These are phyloP conservation scores for Rhodamnia argentea DNA, from an alignment of 345 rosid species.

Conservation along the genomic window DNA sequence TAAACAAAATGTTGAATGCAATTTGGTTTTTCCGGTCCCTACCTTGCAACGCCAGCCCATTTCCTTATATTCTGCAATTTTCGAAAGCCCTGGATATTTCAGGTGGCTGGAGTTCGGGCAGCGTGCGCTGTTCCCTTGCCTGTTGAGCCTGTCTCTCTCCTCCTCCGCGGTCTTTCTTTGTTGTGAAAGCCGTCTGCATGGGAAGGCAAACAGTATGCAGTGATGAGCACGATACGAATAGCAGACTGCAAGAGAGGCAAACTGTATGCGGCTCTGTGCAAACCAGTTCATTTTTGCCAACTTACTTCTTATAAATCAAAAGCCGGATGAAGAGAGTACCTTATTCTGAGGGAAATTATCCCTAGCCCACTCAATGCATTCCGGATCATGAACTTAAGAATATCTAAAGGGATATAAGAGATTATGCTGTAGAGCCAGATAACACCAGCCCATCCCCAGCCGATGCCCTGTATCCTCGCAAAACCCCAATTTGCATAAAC, in stretches of 20 bases:
- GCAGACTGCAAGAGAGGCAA: background rate
- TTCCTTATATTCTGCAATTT: constrained; percentile 82
- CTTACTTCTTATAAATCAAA: background rate
- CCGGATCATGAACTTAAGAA: constrained; percentile 53
- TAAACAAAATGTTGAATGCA: no score
- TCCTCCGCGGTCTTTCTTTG: constrained; percentile 72
- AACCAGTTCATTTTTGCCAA: background rate
- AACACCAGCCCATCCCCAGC: constrained; percentile 91
- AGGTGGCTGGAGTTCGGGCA: constrained; percentile 58
- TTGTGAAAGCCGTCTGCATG: constrained; percentile 71
- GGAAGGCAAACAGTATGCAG: background rate
- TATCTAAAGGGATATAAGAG: constrained; percentile 54
- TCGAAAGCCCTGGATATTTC: constrained; percentile 47
- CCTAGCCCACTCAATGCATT: constrained; percentile 64
- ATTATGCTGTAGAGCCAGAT: constrained; percentile 70
- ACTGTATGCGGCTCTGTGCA: background rate
- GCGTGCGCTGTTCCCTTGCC: constrained; percentile 81
- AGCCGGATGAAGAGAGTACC: constrained; percentile 7
- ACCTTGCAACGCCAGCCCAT: constrained; percentile 60
- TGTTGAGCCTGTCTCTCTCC: constrained; percentile 87
- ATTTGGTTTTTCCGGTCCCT: constrained; percentile 2
- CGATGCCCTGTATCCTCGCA: constrained; percentile 48
- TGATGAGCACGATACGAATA: background rate
- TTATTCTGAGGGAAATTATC: constrained; percentile 55
- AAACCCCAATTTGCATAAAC: constrained; percentile 63